Base-by-base conservation (phyloP, 257 asterid species). In the Rhazya stricta region DNA sequence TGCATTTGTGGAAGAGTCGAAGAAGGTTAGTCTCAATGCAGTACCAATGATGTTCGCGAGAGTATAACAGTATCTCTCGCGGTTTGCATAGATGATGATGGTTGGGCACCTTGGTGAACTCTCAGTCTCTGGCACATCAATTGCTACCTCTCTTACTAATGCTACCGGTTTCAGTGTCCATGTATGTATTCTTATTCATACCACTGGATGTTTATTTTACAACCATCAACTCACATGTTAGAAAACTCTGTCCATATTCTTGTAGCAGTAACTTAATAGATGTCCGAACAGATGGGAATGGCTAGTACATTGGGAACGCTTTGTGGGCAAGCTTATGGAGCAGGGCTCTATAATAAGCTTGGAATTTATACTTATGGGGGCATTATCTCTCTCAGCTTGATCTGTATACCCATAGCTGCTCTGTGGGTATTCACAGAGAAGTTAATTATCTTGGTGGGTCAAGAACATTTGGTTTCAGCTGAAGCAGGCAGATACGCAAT, bases 81-180 rank as follows among this genome's bases (percentile, higher is more conserved):
- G 81, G 71, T 69, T 76, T 71, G 79, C 68, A 11, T 79, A 86
- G 25, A 75, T 80, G 83, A 79, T 82, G 80, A 82, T 82, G 88
- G 71, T 85, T 15, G 89, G 89, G 0, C 89, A 82, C 67, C 78
- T 85, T 29, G 57, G 80, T 62, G 79, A 78, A 67, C 79, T 85
- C 32, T 70, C 81, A 13, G 81, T 85, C 37, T 78, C 89, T 30
- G 83, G 82, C 42, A 72, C 83, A 29, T 71, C 86, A 30, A 34
- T 85, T 18, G 85, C 86, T 54, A 80, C 80, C 5, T 82, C 88
- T 56, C 74, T 85, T 76, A 72, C 80, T 9, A 82, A 82, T 48
- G 86, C 83, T 58, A 78, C 84, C 30, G 83, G 89, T 21, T 85
- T 78, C 72, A 85, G 89, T 53, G 48, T 80, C 56, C 51, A 82